These are phyloP conservation scores for Picocystis sp. DNA, from an alignment of 163 green algal species.

Conservation along the genomic window DNA sequence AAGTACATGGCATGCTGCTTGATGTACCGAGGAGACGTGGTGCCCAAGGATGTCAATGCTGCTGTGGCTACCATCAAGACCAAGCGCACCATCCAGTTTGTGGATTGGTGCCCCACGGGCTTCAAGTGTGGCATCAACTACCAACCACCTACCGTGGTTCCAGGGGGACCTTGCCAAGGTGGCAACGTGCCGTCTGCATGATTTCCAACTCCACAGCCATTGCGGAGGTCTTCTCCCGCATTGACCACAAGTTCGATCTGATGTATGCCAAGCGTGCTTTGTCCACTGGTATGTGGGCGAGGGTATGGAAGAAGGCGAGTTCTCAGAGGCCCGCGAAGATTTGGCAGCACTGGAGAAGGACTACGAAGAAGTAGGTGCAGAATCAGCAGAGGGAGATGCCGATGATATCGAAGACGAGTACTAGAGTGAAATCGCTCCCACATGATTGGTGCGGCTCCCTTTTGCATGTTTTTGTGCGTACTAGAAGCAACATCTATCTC, in stretches of 20 bases:
- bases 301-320: constrained; percentile 94
- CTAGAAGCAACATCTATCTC: no score
- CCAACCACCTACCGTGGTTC: constrained; percentile 94
- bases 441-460: no score
- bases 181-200: constrained; percentile 97
- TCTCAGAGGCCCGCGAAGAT: constrained; percentile 92
- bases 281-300: constrained; percentile 96
- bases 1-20: constrained; percentile 99
- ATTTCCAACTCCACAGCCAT: constrained; percentile 98
- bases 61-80: constrained; percentile 97
- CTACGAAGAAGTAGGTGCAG: constrained; percentile 83
- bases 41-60: constrained; percentile 95
- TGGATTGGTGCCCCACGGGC: constrained; percentile 79
- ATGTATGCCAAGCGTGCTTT: constrained; percentile 88
- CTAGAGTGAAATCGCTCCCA: constrained; percentile 8
- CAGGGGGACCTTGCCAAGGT: constrained; percentile 97
- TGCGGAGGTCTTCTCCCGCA: constrained; percentile 92
- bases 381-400: constrained; percentile 55
- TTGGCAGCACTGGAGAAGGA: constrained; percentile 96
- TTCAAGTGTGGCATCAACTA: constrained; percentile 96
- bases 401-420: constrained; percentile 70
- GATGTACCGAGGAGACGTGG: constrained; percentile 98
- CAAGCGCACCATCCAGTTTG: constrained; percentile 97
- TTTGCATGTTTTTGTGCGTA: no score
- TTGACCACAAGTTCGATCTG: constrained; percentile 99